Evolutionary conservation across 495 filamentous ascomycete genomes (phyloP), one percentile per base, ranked within the genome.

Genomic region (Cercophora sp.): DNA sequence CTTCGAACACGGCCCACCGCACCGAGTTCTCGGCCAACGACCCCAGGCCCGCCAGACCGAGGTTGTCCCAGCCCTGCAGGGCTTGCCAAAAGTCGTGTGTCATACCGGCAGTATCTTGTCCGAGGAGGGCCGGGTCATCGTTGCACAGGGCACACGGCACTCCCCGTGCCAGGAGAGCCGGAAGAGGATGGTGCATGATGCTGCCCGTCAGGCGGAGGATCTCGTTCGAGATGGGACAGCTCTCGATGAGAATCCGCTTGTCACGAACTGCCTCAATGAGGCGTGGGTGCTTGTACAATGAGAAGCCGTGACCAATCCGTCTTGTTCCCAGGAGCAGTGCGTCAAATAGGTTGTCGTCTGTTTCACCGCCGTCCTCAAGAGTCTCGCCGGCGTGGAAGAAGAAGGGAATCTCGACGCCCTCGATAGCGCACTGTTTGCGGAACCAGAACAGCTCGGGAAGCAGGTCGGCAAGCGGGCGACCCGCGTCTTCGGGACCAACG

Each of bases 31-130:
- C 89, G 11, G 88, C 92, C 59, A 98, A 75, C 58, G 84, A 85
- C 4, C 89, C 92, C 32, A 92, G 68, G 1, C 88, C 89, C 15
- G 85, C 87, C 20, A 95, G 67, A 11, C 90, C 93, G 20, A 96
- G 78, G 56, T 89, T 92, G 48, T 94, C 82, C 71, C 89, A 87
- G 1, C 85, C 87, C 60, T 93, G 89, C 32, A 97, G 69, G 5
- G 87, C 87, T 67, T 92, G 88, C 90, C 90, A 96, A 68, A 92
- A 94, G 62, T 95, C 89, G 66, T 93, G 84, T 3, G 86, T 91
- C 73, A 90, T 80, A 19, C 86, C 87, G 27, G 83, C 86, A 13
- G 70, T 77, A 49, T 85, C 85, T 54, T 91, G 87, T 4, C 89
- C 89, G 2, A 90, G 75, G 37, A 94, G 83, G 0, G 84, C 87